Evolutionary conservation across 495 filamentous ascomycete genomes (phyloP), one percentile per base, ranked within the genome.

Genomic region (Aspergillus wentii): DNA sequence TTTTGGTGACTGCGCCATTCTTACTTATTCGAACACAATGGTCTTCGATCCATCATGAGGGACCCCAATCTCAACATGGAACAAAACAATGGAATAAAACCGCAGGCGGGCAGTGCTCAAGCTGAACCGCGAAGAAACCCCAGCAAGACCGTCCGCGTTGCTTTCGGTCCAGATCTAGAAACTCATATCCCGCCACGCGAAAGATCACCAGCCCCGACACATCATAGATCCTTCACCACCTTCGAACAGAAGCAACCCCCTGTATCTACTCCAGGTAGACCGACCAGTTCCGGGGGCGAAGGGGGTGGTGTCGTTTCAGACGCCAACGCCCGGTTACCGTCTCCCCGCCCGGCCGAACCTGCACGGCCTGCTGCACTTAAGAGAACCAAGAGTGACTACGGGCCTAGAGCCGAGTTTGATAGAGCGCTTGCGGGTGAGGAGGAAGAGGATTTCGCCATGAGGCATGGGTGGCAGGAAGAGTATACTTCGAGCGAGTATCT

Each of bases 371-470:
- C 77, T 5, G 66, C 69, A 20, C 55, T 89, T 19, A 69, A 80
- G 35, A 71, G 86, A 44, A 80, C 85, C 19, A 86, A 76, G 57
- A 89, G 80, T 57, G 85, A 89, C 46, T 80, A 78, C 60, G 79
- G 74, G 4, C 69, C 76, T 11, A 58, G 65, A 17, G 51, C 63
- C 20, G 59, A 55, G 11, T 50, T 63, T 35, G 57, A 66, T 15
- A 64, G 49, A 38, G 13, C 57, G 20, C 13, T 44, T 4, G 26
- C 44, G 3, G 52, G 48, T 1, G 62, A 67, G 13, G 68, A 70
- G 1, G 71, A 74, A 20, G 69, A 70, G 36, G 66, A 67, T 33
- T 72, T 74, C 48, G 74, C 70, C 16, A 72, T 82, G 61, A 67
- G 78, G 27, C 78, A 82, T 56, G 78, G 78, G 17, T 82, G 74